Conservation (phyloP, 2,329 filamentous ascomycete species). For the Curvularia sp. region DNA sequence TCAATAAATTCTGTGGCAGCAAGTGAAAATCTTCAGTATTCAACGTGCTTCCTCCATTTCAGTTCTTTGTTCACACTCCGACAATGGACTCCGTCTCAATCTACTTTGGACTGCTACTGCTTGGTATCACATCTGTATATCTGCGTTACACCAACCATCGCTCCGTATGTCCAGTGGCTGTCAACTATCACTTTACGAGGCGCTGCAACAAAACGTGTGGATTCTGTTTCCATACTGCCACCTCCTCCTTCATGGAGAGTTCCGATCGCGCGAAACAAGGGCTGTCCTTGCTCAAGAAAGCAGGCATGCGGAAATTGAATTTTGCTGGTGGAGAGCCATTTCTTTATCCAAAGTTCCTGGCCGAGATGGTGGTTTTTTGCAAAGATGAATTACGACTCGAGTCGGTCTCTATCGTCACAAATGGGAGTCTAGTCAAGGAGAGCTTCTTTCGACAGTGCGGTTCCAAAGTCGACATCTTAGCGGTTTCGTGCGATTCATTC, state of each 20-base stretch:
- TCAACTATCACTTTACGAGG: conserved; percentile 59
- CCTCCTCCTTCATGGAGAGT: conserved; percentile 54
- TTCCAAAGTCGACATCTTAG: conserved; percentile 7
- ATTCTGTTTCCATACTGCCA: conserved; percentile 67
- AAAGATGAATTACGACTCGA: conserved; percentile 10
- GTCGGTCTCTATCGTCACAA: conserved; percentile 12
- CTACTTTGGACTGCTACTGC: conserved; percentile 4
- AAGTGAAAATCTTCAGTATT: background rate
- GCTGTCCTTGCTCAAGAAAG: conserved; percentile 6
- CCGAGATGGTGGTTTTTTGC: conserved; percentile 9
- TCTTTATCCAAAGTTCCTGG: conserved; percentile 8
- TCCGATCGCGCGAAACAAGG: conserved; percentile 52
- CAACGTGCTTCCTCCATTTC: background rate
- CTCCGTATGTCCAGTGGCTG: conserved; percentile 47
- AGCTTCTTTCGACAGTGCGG: conserved; percentile 7
- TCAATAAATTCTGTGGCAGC: background rate
- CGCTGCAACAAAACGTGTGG: conserved; percentile 60
- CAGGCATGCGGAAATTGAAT: conserved; percentile 15
- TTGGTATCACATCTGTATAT: background rate
- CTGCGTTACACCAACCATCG: background rate
- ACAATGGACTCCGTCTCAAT: conserved; percentile 6
- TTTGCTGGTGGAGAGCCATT: conserved; percentile 13
- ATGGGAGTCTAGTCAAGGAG: conserved; percentile 6
- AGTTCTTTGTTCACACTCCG: background rate
- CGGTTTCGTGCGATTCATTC: conserved; percentile 13